Evolutionary conservation across 1,139 yeast genomes (phyloP).

Genomic region (Yamadazyma kanchanaburiensis): DNA sequence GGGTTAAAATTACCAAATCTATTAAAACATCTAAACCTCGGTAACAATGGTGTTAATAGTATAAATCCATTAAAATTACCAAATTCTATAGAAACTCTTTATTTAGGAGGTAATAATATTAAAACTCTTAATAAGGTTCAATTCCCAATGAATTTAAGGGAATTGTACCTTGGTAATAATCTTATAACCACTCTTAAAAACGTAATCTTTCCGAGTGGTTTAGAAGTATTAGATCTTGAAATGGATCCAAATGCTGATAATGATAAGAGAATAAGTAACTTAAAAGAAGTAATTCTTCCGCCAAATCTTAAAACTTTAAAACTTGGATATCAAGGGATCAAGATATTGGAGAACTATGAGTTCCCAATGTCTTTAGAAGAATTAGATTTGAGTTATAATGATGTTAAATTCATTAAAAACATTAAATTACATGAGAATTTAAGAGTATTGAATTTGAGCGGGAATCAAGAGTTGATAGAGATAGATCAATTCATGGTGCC

Average conservation of each 20-base stretch:
- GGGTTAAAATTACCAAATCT: slow-evolving; percentile 40
- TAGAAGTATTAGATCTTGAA: slow-evolving; percentile 40
- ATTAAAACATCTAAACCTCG: slow-evolving; percentile 29
- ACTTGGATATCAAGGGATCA: slow-evolving; percentile 41
- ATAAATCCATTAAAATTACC: slow-evolving; percentile 46
- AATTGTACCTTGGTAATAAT: slow-evolving; percentile 42
- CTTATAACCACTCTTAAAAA: slow-evolving; percentile 44
- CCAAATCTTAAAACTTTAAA: slow-evolving; percentile 32
- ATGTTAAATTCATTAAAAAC: slow-evolving; percentile 34
- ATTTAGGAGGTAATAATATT: slow-evolving; percentile 40
- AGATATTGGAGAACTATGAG: slow-evolving; percentile 36
- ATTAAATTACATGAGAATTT: slow-evolving; percentile 35
- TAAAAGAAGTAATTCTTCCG: slow-evolving; percentile 43
- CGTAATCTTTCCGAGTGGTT: slow-evolving; percentile 36
- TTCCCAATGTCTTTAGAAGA: slow-evolving; percentile 33
- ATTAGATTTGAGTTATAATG: slow-evolving; percentile 39
- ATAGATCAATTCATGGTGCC: slow-evolving; percentile 40
- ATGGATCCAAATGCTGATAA: slow-evolving; percentile 45
- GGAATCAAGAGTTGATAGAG: slow-evolving; percentile 38
- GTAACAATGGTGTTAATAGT: slow-evolving; percentile 45
- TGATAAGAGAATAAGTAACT: slow-evolving; percentile 41
- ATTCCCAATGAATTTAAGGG: slow-evolving; percentile 34
- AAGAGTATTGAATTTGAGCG: slow-evolving; percentile 37
- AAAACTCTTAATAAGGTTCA: slow-evolving; percentile 45
- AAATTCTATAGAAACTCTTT: slow-evolving; percentile 34